Base-by-base conservation (phyloP, 805 yeast species). In the Suhomyces vadensis region DNA sequence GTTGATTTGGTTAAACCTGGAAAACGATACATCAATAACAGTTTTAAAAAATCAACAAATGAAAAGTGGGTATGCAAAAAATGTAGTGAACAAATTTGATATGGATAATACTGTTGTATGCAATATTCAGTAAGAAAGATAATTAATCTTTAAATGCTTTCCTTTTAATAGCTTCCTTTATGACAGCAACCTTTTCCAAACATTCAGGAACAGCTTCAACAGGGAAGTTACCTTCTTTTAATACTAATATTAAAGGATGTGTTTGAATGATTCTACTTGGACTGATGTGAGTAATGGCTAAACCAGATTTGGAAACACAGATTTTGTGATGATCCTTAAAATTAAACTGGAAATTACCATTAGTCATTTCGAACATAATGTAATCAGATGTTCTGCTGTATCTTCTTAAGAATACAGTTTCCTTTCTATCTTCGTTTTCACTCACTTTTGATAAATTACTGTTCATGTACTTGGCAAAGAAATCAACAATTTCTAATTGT, bases 311-410 rank as follows among this genome's bases (percentile, higher is more conserved):
- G 35, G 91, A 85, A 31, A 92, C 63, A 47, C 95, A 83, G 43
- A 91, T 69, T 67, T 94, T 94, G 66, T 86, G 91, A 60, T 94
- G 99, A 67, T 94, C 98, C 63, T 85, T 85, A 69, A 94, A 94
- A 67, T 94, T 94, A 71, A 91, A 91, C 65, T 94, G 99, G 65
- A 87, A 82, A 33, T 89, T 83, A 16, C 96, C 97, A 60, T 90
- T 88, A 59, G 95, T 87, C 71, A 94, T 69, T 63, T 89, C 92
- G 70, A 94, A 94, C 95, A 91, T 86, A 44, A 91, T 88, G 61
- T 79, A 88, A 50, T 82, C 83, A 37, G 82, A 78, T 42, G 83
- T 82, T 63, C 98, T 82, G 19, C 88, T 81, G 60, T 87, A 89
- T 55, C 95, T 78, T 70, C 94, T 82, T 52, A 92, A 74, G 62